phyloP scores from a whole-genome alignment of 2,329 filamentous ascomycete species.

The Curvularia lunata region DNA sequence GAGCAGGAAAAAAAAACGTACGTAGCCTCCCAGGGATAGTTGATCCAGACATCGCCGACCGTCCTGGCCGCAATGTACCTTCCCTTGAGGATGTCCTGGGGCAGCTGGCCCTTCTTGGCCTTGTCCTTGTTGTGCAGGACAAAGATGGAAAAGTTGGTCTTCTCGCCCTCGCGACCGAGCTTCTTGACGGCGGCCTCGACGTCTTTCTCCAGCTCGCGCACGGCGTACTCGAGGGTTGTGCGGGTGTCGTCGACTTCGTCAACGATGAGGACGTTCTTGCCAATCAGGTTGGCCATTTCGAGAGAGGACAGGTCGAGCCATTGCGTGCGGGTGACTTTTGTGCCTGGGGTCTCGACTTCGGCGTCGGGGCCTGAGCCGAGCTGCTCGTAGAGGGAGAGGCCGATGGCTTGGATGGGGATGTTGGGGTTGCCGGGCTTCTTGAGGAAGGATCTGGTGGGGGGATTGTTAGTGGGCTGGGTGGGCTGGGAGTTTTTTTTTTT shows the following conservation, averaged over 20 bases:
- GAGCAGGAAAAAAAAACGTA: slow-evolving; percentile 47
- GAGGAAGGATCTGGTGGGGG: slow-evolving; percentile 73
- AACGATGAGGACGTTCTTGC: slow-evolving; percentile 90
- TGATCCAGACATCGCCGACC: slow-evolving; percentile 95
- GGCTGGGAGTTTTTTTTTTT: no score
- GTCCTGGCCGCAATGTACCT: slow-evolving; percentile 87
- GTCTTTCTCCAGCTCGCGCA: slow-evolving; percentile 92
- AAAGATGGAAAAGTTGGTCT: slow-evolving; percentile 92
- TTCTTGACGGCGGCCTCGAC: slow-evolving; percentile 80
- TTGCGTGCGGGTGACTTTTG: slow-evolving; percentile 95
- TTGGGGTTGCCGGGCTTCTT: slow-evolving; percentile 86
- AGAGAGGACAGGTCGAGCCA: slow-evolving; percentile 92
- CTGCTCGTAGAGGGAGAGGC: slow-evolving; percentile 93
- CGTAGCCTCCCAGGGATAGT: slow-evolving; percentile 97
- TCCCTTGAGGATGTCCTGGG: slow-evolving; percentile 75
- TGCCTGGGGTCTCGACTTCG: slow-evolving; percentile 78
- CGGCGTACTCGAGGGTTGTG: slow-evolving; percentile 92
- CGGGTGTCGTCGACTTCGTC: slow-evolving; percentile 96
- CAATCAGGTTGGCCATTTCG: slow-evolving; percentile 86
- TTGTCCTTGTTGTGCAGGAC: slow-evolving; percentile 99
- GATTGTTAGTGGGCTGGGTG: neutral
- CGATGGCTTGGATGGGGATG: slow-evolving; percentile 99
- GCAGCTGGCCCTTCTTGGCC: slow-evolving; percentile 86
- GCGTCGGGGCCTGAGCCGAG: slow-evolving; percentile 66
- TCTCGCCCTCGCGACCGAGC: slow-evolving; percentile 70